These are phyloP conservation scores for Arabidopsis lyrata DNA, from an alignment of 441 rosid species.

Conservation along the genomic window DNA sequence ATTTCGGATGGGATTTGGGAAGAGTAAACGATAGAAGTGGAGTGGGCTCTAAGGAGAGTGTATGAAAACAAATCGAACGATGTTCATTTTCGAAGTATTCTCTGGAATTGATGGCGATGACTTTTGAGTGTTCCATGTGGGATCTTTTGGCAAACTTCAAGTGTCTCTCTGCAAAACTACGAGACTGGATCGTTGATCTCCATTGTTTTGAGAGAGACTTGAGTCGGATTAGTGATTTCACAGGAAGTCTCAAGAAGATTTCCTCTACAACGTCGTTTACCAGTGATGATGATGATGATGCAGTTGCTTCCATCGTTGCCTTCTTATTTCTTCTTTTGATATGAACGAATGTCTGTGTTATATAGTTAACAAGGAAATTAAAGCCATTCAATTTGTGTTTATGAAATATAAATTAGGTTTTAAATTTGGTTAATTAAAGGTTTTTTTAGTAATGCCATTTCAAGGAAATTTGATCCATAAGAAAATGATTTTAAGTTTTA, in stretches of 20 bases:
- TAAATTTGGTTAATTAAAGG: neutral
- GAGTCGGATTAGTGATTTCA: slow-evolving; percentile 26
- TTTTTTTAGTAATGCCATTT: neutral
- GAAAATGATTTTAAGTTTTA: neutral
- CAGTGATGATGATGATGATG: neutral
- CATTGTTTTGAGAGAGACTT: slow-evolving; percentile 33
- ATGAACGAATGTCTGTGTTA: neutral
- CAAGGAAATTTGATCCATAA: neutral
- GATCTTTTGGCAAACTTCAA: slow-evolving; percentile 14
- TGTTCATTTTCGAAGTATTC: neutral
- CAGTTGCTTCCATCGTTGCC: neutral
- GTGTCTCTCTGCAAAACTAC: slow-evolving; percentile 19
- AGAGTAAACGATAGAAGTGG: neutral
- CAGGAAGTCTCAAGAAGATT: slow-evolving; percentile 21
- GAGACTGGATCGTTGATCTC: slow-evolving; percentile 18
- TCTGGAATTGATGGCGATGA: neutral
- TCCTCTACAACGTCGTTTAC: neutral
- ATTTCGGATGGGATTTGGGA: neutral
- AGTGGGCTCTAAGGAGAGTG: neutral
- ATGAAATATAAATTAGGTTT: neutral
- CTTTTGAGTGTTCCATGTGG: neutral
- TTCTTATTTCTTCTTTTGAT: neutral
- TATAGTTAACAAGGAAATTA: neutral
- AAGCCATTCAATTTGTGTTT: neutral
- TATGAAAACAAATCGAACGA: neutral